Percentiles rank a stretch among this genome's conserved stretches.
Conservation (phyloP, 192 early-diverging fungal genomes). For the Podila minutissima region DNA sequence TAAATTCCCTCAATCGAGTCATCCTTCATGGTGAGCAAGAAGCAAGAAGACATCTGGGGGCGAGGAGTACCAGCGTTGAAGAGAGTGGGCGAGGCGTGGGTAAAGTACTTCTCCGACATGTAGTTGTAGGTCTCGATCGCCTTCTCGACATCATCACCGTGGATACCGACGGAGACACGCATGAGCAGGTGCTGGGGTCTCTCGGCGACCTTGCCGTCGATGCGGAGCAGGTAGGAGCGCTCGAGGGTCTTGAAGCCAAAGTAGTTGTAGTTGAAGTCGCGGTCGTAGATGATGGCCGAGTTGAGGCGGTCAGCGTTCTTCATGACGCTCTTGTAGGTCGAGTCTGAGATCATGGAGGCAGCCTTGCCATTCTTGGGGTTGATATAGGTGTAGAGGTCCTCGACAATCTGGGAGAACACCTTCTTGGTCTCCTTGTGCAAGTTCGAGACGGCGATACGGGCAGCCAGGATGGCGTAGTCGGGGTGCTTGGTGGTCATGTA, state of each 20-base stretch:
- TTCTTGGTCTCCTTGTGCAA: constrained; percentile 91
- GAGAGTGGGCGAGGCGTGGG: constrained; percentile 96
- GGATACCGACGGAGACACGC: constrained; percentile 98
- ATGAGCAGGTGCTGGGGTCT: constrained; percentile 98
- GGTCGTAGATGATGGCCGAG: constrained; percentile 97
- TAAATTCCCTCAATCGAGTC: constrained; percentile 99
- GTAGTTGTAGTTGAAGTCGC: constrained; percentile 98
- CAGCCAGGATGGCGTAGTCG: constrained; percentile 97
- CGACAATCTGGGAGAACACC: constrained; percentile 84
- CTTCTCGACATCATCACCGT: constrained; percentile 89
- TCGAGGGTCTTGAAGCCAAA: constrained; percentile 99
- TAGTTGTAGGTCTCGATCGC: constrained; percentile 96
- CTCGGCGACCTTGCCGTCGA: constrained; percentile 90
- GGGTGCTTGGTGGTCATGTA: constrained; percentile 96
- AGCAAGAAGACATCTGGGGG: constrained; percentile 96
- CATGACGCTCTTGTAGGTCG: constrained; percentile 73
- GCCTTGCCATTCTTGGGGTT: constrained; percentile 91
- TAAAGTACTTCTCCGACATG: constrained; percentile 94
- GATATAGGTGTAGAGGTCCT: constrained; percentile 86
- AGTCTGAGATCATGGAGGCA: constrained; percentile 92
- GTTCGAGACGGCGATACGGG: constrained; percentile 97
- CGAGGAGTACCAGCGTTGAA: constrained; percentile 98
- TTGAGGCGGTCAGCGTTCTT: constrained; percentile 85
- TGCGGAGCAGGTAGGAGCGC: constrained; percentile 91
- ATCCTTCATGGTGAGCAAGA: constrained; percentile 95